Evolutionary conservation across 2,329 filamentous ascomycete species (phyloP), one percentile per base, ranked within the genome.

Genomic region (Truncatella angustata): DNA sequence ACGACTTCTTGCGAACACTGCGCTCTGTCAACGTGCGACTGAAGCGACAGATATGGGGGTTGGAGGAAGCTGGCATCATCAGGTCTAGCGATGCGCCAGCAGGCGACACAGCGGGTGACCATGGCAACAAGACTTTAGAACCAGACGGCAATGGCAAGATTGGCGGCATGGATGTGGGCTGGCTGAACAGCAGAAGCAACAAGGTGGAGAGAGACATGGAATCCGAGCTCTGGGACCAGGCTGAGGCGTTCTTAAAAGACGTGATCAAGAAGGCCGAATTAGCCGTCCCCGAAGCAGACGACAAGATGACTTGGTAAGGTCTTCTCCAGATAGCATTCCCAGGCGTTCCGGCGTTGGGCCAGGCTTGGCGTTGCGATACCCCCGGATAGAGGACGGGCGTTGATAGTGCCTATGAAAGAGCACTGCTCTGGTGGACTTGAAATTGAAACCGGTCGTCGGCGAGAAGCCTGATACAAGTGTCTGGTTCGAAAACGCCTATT

Each of bases 141-240:
- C 76, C 84, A 35, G 73, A 82, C 40, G 81, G 78, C 35, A 70
- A 75, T 52, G 82, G 76, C 20, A 76, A 75, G 60, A 79, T 84
- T 30, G 81, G 80, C 9, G 74, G 73, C 24, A 75, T 97, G 49
- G 92, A 97, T 65, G 86, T 95, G 12, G 92, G 92, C 28, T 93
- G 89, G 83, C 71, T 97, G 61, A 97, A 97, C 66, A 92, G 90
- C 62, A 81, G 90, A 52, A 90, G 89, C 55, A 87, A 89, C 57
- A 87, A 87, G 56, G 88, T 95, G 20, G 90, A 90, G 52, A 82
- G 86, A 62, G 87, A 90, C 57, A 94, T 93, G 78, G 91, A 95
- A 65, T 82, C 82, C 2, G 90, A 97, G 71, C 73, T 96, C 40
- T 87, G 93, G 84, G 78, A 59, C 7, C 56, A 67, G 49, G 50